A percentile compares a stretch with the other conserved stretches of the same genome.
phyloP scores from a whole-genome alignment of 208 protist genomes.

The Trypanosoma melophagium region DNA sequence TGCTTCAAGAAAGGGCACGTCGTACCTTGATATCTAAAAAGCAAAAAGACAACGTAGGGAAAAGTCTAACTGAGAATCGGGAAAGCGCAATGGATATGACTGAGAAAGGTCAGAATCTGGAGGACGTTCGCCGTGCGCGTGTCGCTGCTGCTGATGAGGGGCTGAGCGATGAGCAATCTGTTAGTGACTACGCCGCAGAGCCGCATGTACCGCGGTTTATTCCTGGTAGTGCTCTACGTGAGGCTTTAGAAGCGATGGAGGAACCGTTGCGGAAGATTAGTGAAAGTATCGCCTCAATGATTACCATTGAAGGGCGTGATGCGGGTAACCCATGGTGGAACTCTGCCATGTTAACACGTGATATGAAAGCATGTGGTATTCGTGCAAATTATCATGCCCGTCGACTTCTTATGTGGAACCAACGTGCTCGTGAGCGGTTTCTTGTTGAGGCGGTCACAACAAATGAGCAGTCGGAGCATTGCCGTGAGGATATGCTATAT shows the following conservation, averaged over 20 bases:
- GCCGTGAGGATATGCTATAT: conserved; percentile 48
- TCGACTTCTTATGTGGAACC: conserved; percentile 39
- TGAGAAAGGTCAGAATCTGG: conserved; percentile 20
- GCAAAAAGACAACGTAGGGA: not conserved
- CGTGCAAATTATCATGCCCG: conserved; percentile 76
- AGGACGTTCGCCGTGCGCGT: conserved; percentile 48
- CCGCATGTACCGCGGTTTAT: conserved; percentile 37
- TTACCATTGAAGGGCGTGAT: conserved; percentile 26
- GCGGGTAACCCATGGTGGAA: conserved; percentile 58
- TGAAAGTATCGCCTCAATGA: conserved; percentile 29
- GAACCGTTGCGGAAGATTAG: conserved; percentile 38
- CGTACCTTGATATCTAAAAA: not conserved
- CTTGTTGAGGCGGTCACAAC: conserved; percentile 53
- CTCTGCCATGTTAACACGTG: conserved; percentile 65
- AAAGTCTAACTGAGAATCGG: not conserved
- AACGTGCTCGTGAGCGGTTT: conserved; percentile 57
- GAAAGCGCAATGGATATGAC: not conserved
- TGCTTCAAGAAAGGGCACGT: too few species aligned
- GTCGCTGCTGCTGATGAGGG: conserved; percentile 73
- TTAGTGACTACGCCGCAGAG: conserved; percentile 70
- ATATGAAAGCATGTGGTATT: conserved; percentile 64
- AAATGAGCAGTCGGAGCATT: conserved; percentile 48
- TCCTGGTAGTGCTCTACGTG: conserved; percentile 25
- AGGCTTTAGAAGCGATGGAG: conserved; percentile 30
- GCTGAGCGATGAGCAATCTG: conserved; percentile 55